Conservation (phyloP, 768 basidiomycete species). For the Chalciporus piperatus region DNA sequence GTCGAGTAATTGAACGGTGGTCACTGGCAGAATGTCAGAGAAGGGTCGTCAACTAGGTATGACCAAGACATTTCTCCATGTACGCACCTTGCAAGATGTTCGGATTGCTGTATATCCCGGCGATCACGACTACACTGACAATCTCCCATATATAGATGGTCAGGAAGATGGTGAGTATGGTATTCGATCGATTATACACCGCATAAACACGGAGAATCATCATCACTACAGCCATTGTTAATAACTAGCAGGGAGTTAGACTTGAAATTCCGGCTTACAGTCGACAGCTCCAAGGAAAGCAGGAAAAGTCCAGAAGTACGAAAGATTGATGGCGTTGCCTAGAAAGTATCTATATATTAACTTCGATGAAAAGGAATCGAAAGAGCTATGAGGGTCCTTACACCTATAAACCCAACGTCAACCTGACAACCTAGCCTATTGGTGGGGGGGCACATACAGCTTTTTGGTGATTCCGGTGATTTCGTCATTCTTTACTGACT, state of each 20-base stretch:
- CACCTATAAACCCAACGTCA: slow-evolving; percentile 2
- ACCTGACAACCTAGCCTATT: neutral
- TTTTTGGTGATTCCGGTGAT: neutral
- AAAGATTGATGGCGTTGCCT: neutral
- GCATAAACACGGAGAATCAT: slow-evolving; percentile 18
- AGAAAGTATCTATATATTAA: neutral
- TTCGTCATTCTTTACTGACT: neutral
- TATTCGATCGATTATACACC: slow-evolving; percentile 14
- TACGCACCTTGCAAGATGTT: slow-evolving; percentile 4
- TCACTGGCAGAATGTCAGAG: neutral
- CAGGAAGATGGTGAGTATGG: slow-evolving; percentile 4
- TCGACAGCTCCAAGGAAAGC: slow-evolving; percentile 14
- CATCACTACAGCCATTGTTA: slow-evolving; percentile 5
- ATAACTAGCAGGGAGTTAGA: neutral
- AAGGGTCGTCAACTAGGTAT: too few relatives aligned
- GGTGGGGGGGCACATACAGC: neutral
- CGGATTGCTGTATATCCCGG: neutral
- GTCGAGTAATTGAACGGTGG: neutral
- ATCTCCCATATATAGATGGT: neutral
- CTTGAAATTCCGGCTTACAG: slow-evolving; percentile 4
- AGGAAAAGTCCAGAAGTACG: slow-evolving; percentile 7
- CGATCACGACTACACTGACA: neutral
- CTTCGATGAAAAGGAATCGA: neutral
- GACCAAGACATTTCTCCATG: too few relatives aligned
- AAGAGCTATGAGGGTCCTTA: neutral